Conservation (phyloP, 768 basidiomycete species). For the Peribolospora kevripleyi region DNA sequence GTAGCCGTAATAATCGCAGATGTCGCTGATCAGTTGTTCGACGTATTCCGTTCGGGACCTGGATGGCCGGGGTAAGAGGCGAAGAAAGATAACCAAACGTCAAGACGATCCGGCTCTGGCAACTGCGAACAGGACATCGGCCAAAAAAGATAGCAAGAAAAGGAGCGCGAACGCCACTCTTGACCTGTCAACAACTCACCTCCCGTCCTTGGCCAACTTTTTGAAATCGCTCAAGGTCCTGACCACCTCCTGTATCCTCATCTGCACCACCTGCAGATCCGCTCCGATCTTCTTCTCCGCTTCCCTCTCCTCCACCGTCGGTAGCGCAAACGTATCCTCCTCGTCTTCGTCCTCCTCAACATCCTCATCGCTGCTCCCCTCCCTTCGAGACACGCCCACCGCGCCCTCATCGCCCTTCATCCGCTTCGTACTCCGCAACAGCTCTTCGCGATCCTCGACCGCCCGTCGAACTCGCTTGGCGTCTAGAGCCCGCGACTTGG, state of each 20-base stretch:
- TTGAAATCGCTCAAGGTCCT: constrained; percentile 49
- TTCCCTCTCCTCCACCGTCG: not conserved
- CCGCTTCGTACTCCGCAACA: not conserved
- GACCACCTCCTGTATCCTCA: constrained; percentile 53
- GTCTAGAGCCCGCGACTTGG: too few species aligned
- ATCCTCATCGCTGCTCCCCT: not conserved
- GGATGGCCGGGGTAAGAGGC: not conserved
- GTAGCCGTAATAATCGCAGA: constrained; percentile 90
- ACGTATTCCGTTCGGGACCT: constrained; percentile 78
- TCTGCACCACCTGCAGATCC: constrained; percentile 50
- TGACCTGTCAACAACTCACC: constrained; percentile 26
- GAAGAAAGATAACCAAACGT: not conserved
- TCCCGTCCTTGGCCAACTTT: constrained; percentile 33
- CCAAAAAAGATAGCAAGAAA: constrained; percentile 1
- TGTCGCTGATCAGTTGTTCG: constrained; percentile 64
- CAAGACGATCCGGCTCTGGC: not conserved
- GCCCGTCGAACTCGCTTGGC: too few species aligned
- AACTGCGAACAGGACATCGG: not conserved
- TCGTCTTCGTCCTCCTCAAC: not conserved
- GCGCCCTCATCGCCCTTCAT: constrained; percentile 3
- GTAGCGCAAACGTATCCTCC: not conserved
- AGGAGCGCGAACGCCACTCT: not conserved
- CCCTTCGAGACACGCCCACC: constrained; percentile 2
- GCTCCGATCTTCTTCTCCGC: constrained; percentile 34
- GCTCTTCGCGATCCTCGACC: not conserved